Percentiles rank a stretch among this genome's conserved stretches.
Conservation (phyloP, 305 asterid genomes). For the Solanum hybrid region DNA sequence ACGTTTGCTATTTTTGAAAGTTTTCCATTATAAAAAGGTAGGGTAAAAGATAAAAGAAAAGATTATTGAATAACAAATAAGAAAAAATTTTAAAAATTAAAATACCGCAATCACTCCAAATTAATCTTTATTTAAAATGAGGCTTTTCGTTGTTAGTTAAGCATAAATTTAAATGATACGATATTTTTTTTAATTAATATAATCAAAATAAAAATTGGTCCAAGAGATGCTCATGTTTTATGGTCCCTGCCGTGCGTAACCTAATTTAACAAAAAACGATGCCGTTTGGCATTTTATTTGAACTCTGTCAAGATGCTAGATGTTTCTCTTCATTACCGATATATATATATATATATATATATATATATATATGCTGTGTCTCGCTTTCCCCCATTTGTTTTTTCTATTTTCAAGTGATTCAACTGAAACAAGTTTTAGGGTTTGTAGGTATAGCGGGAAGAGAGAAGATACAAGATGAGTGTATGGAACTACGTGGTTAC, state of each 20-base stretch:
- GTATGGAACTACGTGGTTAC: conserved; percentile 97
- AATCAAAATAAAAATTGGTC: not conserved
- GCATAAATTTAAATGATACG: not conserved
- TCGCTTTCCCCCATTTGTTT: not conserved
- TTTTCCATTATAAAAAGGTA: not conserved
- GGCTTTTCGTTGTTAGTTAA: not conserved
- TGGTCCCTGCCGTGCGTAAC: not conserved
- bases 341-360: not conserved
- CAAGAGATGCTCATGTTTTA: not conserved
- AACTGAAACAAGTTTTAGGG: not conserved
- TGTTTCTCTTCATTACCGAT: not conserved
- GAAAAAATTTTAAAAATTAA: not conserved
- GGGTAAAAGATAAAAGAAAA: not conserved
- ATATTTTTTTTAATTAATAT: not conserved
- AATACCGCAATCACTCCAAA: not conserved
- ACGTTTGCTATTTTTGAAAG: not conserved
- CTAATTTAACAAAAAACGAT: not conserved
- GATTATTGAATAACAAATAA: not conserved
- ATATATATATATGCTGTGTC: not conserved
- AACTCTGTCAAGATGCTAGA: not conserved
- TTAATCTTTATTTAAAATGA: not conserved
- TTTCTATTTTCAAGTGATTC: not conserved
- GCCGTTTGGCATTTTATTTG: not conserved
- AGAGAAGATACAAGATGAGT: conserved; percentile 42
- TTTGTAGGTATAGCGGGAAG: not conserved